Conservation (phyloP, 1,284 basidiomycete genomes). For the Tetrapyrgos nigripes region DNA sequence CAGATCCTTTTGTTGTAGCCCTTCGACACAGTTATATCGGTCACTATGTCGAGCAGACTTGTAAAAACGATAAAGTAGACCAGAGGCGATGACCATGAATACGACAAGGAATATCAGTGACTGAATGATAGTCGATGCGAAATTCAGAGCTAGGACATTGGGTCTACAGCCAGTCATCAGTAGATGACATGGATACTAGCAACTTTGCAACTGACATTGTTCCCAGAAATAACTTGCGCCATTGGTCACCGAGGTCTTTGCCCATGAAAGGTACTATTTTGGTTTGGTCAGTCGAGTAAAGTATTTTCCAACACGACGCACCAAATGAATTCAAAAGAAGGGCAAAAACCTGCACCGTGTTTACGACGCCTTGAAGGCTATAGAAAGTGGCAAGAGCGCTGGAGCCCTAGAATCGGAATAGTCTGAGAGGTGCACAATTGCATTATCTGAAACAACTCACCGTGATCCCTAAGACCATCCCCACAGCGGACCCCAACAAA, state of each 20-base stretch:
- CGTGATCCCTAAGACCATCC: conserved; percentile 54
- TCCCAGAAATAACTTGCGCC: conserved; percentile 65
- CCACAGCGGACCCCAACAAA: conserved; percentile 50
- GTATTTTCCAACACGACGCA: conserved; percentile 31
- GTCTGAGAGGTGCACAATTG: too few relatives aligned
- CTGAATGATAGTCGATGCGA: conserved; percentile 58
- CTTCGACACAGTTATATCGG: conserved; percentile 58
- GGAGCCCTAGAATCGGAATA: conserved; percentile 56
- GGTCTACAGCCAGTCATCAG: conserved; percentile 48
- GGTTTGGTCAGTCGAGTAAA: not conserved
- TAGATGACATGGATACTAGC: not conserved
- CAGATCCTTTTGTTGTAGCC: conserved; percentile 52
- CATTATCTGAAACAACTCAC: conserved; percentile 41
- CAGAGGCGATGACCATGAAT: conserved; percentile 58
- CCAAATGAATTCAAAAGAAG: conserved; percentile 70
- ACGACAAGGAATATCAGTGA: conserved; percentile 61
- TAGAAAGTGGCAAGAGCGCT: conserved; percentile 71
- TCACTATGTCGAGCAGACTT: conserved; percentile 54
- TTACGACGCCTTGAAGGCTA: conserved; percentile 69
- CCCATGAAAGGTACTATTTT: conserved; percentile 50
- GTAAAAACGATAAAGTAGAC: conserved; percentile 63
- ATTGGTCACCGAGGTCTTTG: conserved; percentile 47
- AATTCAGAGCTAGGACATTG: conserved; percentile 73
- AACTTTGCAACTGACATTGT: conserved; percentile 57
- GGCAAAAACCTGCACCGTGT: conserved; percentile 74